These are phyloP conservation scores for Brassica incana DNA, from an alignment of 345 rosid genomes.

Conservation along the genomic window DNA sequence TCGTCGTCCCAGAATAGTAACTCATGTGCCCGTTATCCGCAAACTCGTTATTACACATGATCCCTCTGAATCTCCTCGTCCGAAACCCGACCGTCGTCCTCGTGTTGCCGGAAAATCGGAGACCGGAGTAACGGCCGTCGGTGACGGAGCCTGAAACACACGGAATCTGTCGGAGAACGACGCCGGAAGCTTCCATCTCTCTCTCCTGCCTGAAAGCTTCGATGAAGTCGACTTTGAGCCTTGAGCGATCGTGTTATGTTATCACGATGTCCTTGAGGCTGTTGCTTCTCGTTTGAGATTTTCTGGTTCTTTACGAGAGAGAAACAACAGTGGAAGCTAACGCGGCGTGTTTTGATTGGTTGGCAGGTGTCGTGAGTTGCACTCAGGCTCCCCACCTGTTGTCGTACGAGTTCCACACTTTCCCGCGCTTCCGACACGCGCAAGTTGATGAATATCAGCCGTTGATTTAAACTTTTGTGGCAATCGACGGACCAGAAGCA, in stretches of 20 bases:
- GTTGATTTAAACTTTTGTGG: not conserved
- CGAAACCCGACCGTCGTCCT: not conserved
- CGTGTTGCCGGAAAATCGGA: slow-evolving; percentile 23
- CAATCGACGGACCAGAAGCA: not conserved
- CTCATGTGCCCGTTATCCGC: slow-evolving; percentile 44
- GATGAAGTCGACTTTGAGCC: slow-evolving; percentile 8
- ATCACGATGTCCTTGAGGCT: slow-evolving; percentile 11
- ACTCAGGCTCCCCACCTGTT: slow-evolving; percentile 24
- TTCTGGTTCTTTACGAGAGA: slow-evolving; percentile 20
- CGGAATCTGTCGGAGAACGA: slow-evolving; percentile 38
- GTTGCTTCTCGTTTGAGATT: slow-evolving; percentile 12
- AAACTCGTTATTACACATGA: slow-evolving; percentile 35
- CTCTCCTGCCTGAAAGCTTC: not conserved
- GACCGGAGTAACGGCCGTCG: slow-evolving; percentile 23
- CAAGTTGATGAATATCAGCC: not conserved
- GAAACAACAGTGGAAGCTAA: slow-evolving; percentile 10
- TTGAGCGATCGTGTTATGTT: slow-evolving; percentile 17
- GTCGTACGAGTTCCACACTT: slow-evolving; percentile 45
- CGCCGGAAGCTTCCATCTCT: slow-evolving; percentile 39
- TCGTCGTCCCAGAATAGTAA: slow-evolving; percentile 40
- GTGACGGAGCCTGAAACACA: slow-evolving; percentile 22
- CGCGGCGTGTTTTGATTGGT: slow-evolving; percentile 35
- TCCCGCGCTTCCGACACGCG: slow-evolving; percentile 33
- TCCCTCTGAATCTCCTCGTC: slow-evolving; percentile 6
- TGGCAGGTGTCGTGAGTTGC: slow-evolving; percentile 30